Percentiles rank a stretch among this genome's conserved stretches.
Conservation (phyloP, 176 grass and related monocot genomes). For the Avena sativa region DNA sequence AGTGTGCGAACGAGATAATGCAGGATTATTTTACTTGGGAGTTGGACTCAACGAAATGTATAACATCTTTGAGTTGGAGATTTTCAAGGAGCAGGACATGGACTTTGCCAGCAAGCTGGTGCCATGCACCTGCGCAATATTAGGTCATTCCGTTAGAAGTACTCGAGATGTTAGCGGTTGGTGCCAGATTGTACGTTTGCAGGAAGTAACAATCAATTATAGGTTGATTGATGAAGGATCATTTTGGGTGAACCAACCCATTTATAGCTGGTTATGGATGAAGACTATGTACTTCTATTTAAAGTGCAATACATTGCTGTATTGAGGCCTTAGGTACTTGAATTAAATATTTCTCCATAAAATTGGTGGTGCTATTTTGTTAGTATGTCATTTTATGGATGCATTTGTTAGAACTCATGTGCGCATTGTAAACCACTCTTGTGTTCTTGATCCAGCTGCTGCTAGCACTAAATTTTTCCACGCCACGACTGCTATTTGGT, state of each 20-base stretch:
- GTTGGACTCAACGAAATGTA: slow-evolving; percentile 62
- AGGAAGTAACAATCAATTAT: slow-evolving; percentile 54
- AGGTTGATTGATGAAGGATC: background rate
- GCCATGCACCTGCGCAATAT: slow-evolving; percentile 31
- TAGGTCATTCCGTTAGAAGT: background rate
- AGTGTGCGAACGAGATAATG: slow-evolving; percentile 66
- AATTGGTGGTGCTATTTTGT: no score
- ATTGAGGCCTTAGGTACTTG: no score
- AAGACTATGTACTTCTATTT: slow-evolving; percentile 38
- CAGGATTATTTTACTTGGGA: slow-evolving; percentile 78
- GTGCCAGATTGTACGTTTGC: slow-evolving; percentile 19
- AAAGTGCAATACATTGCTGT: background rate
- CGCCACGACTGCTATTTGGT: no score
- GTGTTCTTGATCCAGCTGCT: no score
- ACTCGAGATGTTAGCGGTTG: no score
- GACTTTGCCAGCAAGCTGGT: slow-evolving; percentile 54
- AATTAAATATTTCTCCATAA: no score
- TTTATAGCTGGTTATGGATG: background rate
- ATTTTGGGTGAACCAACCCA: background rate
- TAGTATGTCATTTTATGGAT: no score
- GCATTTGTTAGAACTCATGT: no score
- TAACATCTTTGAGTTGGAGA: slow-evolving; percentile 35
- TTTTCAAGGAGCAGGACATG: background rate
- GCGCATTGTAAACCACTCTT: no score
- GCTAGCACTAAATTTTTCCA: no score